phyloP scores from a whole-genome alignment of 2,329 filamentous ascomycete genomes.

The Celoporthe dispersa region DNA sequence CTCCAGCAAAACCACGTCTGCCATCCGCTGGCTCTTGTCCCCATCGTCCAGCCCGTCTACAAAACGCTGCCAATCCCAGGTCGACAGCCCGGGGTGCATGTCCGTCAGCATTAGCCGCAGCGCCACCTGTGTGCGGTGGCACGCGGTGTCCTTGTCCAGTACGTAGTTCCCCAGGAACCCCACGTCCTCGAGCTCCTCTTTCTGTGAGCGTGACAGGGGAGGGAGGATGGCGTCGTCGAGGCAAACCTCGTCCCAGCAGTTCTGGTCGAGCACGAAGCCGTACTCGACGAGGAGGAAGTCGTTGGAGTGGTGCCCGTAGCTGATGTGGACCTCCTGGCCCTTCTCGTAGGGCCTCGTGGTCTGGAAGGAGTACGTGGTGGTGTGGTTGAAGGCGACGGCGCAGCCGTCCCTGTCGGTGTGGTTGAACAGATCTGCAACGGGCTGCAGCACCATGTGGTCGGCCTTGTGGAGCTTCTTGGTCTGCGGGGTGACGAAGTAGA shows the following conservation, averaged over 20 bases:
- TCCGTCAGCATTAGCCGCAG: slow-evolving; percentile 43
- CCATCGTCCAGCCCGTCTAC: slow-evolving; percentile 52
- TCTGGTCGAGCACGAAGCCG: slow-evolving; percentile 52
- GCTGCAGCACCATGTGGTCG: slow-evolving; percentile 71
- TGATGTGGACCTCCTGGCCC: slow-evolving; percentile 70
- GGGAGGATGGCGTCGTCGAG: slow-evolving; percentile 54
- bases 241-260: slow-evolving; percentile 55
- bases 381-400: slow-evolving; percentile 52
- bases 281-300: slow-evolving; percentile 76
- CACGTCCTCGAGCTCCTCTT: slow-evolving; percentile 45
- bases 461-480: slow-evolving; percentile 49
- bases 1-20: slow-evolving; percentile 44
- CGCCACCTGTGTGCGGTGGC: slow-evolving; percentile 61
- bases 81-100: slow-evolving; percentile 32
- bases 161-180: slow-evolving; percentile 58
- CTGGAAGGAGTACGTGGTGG: slow-evolving; percentile 58
- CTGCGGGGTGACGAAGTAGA: slow-evolving; percentile 57
- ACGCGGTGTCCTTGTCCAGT: slow-evolving; percentile 54
- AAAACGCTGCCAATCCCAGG: slow-evolving; percentile 50
- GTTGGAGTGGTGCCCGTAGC: slow-evolving; percentile 72
- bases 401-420: slow-evolving; percentile 53
- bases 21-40: slow-evolving; percentile 45
- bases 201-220: slow-evolving; percentile 41
- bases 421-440: slow-evolving; percentile 75
- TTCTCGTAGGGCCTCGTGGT: slow-evolving; percentile 53